These are phyloP conservation scores for Tricholoma sp. DNA, from an alignment of 768 basidiomycete genomes.

Conservation along the genomic window DNA sequence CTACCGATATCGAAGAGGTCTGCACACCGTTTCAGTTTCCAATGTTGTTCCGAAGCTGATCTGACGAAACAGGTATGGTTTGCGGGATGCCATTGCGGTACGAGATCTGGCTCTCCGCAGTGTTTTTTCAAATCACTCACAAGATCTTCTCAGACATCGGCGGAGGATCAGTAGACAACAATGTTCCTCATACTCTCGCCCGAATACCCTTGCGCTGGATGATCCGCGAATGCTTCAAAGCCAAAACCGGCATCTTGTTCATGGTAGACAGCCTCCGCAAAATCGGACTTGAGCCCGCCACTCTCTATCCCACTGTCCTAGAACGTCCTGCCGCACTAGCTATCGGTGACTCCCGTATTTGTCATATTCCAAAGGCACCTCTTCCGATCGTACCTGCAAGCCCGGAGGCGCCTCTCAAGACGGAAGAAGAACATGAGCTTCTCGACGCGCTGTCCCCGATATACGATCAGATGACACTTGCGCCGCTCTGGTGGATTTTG, in stretches of 20 bases:
- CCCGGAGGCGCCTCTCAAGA: slow-evolving; percentile 7
- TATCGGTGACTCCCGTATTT: slow-evolving; percentile 9
- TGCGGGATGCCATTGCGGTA: slow-evolving; percentile 37
- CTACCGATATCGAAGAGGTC: slow-evolving; percentile 39
- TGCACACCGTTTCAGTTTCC: background rate
- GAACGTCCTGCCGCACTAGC: slow-evolving; percentile 38
- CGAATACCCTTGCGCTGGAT: slow-evolving; percentile 47
- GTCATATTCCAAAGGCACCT: slow-evolving; percentile 26
- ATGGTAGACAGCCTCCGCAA: background rate
- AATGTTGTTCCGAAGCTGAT: background rate
- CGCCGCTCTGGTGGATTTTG: slow-evolving; percentile 40
- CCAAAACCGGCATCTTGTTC: slow-evolving; percentile 26
- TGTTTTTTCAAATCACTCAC: background rate
- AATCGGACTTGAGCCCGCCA: slow-evolving; percentile 25
- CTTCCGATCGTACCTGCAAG: background rate
- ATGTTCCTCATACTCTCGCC: slow-evolving; percentile 25
- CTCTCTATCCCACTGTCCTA: slow-evolving; percentile 30
- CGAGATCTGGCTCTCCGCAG: background rate
- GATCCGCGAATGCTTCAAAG: slow-evolving; percentile 47
- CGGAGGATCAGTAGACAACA: slow-evolving; percentile 29
- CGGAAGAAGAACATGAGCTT: slow-evolving; percentile 47
- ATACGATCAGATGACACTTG: slow-evolving; percentile 45
- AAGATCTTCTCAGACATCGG: slow-evolving; percentile 19
- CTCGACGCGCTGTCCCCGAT: slow-evolving; percentile 38
- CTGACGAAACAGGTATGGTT: slow-evolving; percentile 39